These are phyloP conservation scores for Turritis glabra DNA, from an alignment of 345 rosid genomes.

Conservation along the genomic window DNA sequence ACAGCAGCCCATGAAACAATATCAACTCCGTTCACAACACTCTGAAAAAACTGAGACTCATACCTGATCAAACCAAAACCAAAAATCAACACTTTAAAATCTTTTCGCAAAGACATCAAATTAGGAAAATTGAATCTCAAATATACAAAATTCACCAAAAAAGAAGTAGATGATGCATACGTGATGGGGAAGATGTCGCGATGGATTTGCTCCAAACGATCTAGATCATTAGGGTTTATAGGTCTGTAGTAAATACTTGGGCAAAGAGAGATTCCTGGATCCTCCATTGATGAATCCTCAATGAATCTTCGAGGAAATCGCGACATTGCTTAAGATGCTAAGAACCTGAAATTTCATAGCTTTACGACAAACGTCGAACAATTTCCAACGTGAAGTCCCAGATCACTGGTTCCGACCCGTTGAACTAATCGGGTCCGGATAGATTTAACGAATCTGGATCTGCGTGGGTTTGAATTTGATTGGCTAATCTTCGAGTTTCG, in stretches of 20 bases:
- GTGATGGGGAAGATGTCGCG: slow-evolving; percentile 73
- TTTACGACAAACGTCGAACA: neutral
- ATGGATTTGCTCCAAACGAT: slow-evolving; percentile 65
- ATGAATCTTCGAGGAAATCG: slow-evolving; percentile 42
- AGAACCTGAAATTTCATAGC: neutral
- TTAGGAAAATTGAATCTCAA: neutral
- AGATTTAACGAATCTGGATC: neutral
- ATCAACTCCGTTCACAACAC: slow-evolving; percentile 68
- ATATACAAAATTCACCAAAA: neutral
- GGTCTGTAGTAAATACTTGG: slow-evolving; percentile 68
- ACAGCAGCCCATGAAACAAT: slow-evolving; percentile 91
- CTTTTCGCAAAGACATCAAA: neutral
- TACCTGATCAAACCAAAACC: slow-evolving; percentile 52
- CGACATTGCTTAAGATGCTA: neutral
- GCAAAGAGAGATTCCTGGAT: slow-evolving; percentile 40
- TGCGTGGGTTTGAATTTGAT: slow-evolving; percentile 12
- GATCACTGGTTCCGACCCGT: slow-evolving; percentile 30
- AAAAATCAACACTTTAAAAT: slow-evolving; percentile 3
- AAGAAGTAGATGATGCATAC: slow-evolving; percentile 32
- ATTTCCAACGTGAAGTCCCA: neutral
- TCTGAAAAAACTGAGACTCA: slow-evolving; percentile 77
- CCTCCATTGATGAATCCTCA: slow-evolving; percentile 48
- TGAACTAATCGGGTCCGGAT: neutral
- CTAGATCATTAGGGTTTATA: slow-evolving; percentile 61
- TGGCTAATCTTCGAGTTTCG: slow-evolving; percentile 27